Conservation (phyloP, 2,329 filamentous ascomycete species). For the Cercospora sesami region DNA sequence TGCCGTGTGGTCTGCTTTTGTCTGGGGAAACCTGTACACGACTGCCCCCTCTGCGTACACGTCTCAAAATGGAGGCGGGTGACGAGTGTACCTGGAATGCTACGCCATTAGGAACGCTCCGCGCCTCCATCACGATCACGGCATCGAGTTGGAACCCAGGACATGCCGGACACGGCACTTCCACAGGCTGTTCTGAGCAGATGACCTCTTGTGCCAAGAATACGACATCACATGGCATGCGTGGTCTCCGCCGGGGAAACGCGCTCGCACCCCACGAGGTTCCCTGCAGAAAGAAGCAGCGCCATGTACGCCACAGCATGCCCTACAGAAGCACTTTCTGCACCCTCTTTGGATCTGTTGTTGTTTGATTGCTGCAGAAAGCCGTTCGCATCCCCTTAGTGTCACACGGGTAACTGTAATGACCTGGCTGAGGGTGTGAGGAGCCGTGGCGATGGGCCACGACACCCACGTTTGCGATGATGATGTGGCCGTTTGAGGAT, state of each 20-base stretch:
- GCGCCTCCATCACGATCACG: background rate
- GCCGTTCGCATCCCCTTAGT: constrained; percentile 11
- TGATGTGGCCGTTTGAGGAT: background rate
- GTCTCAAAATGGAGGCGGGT: background rate
- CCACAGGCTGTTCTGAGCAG: constrained; percentile 3
- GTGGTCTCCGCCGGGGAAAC: background rate
- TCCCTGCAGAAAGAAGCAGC: constrained; percentile 8
- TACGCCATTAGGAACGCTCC: constrained; percentile 8
- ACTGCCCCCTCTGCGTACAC: background rate
- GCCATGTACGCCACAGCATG: constrained; percentile 3
- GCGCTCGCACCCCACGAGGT: constrained; percentile 4
- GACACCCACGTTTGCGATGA: constrained; percentile 1
- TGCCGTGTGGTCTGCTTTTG: background rate
- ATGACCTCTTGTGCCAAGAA: constrained; percentile 8
- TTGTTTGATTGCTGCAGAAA: background rate
- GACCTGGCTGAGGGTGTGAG: constrained; percentile 7
- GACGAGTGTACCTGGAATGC: constrained; percentile 11
- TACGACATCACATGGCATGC: constrained; percentile 4
- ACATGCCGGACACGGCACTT: constrained; percentile 10
- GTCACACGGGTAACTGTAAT: background rate
- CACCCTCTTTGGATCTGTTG: background rate
- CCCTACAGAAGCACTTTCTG: background rate
- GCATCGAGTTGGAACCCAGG: constrained; percentile 3
- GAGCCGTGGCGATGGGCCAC: background rate
- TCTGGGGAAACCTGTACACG: constrained; percentile 1